Conservation (phyloP, 2,329 filamentous ascomycete species). For the Talaromyces sp. region DNA sequence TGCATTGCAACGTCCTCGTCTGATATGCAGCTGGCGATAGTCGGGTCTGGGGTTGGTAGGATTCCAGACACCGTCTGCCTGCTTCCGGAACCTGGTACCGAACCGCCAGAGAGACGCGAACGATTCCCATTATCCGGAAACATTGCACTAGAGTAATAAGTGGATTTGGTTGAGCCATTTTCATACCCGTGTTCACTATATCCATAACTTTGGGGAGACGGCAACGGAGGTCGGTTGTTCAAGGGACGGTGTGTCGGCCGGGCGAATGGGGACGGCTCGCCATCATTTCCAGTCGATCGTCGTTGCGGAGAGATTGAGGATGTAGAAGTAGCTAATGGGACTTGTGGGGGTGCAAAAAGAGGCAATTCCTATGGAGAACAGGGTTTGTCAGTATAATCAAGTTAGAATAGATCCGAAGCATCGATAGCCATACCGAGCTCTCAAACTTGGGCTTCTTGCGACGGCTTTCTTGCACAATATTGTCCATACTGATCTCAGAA, state of each 20-base stretch:
- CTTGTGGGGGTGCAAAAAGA: slow-evolving; percentile 88
- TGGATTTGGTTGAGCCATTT: slow-evolving; percentile 30
- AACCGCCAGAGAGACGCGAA: slow-evolving; percentile 51
- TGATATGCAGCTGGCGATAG: slow-evolving; percentile 92
- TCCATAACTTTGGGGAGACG: slow-evolving; percentile 77
- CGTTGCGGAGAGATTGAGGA: slow-evolving; percentile 93
- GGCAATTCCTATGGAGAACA: slow-evolving; percentile 72
- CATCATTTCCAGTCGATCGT: slow-evolving; percentile 70
- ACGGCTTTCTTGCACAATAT: slow-evolving; percentile 94
- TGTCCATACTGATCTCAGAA: slow-evolving; percentile 95
- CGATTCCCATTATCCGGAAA: slow-evolving; percentile 58
- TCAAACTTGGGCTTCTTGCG: slow-evolving; percentile 93
- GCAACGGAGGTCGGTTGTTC: slow-evolving; percentile 70
- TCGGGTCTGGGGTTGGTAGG: slow-evolving; percentile 93
- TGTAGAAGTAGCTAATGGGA: slow-evolving; percentile 91
- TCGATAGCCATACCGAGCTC: slow-evolving; percentile 75
- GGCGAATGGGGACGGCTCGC: slow-evolving; percentile 65
- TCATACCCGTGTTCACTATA: slow-evolving; percentile 47
- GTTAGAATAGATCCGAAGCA: not conserved
- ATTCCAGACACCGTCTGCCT: slow-evolving; percentile 54
- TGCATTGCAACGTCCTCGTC: slow-evolving; percentile 98
- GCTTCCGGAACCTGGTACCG: slow-evolving; percentile 41
- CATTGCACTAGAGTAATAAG: slow-evolving; percentile 61
- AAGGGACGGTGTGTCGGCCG: slow-evolving; percentile 76
- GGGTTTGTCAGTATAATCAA: slow-evolving; percentile 20